Evolutionary conservation across 768 basidiomycete genomes (phyloP).

Genomic region (Mycena haematopus): DNA sequence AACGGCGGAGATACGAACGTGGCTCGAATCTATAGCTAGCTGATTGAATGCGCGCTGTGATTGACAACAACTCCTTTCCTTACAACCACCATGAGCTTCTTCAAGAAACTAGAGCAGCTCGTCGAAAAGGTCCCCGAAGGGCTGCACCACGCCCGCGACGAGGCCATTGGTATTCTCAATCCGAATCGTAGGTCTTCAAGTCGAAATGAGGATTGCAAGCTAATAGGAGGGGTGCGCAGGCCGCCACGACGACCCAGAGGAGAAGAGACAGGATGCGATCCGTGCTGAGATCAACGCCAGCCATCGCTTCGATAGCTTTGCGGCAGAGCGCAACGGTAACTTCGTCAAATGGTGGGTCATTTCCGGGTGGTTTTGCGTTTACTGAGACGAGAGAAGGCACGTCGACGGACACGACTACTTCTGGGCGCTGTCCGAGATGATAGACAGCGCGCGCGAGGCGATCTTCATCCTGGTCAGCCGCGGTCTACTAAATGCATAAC

Average conservation of each 20-base stretch:
- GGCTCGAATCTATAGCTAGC: too few relatives aligned
- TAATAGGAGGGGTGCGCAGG: slow-evolving; percentile 36
- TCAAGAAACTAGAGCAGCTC: too few relatives aligned
- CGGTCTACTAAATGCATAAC: neutral
- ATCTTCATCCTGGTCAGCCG: slow-evolving; percentile 83
- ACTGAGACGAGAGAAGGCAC: slow-evolving; percentile 43
- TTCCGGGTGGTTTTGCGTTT: too few relatives aligned
- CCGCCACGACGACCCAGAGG: slow-evolving; percentile 80
- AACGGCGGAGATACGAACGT: too few relatives aligned
- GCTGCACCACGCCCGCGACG: too few relatives aligned
- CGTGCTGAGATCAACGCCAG: slow-evolving; percentile 74
- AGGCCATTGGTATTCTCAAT: slow-evolving; percentile 44
- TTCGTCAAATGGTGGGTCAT: slow-evolving; percentile 75
- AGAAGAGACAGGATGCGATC: slow-evolving; percentile 72
- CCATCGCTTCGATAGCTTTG: slow-evolving; percentile 91
- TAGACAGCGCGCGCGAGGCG: slow-evolving; percentile 79
- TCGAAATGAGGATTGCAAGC: too few relatives aligned
- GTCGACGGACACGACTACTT: slow-evolving; percentile 97
- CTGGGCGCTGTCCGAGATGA: slow-evolving; percentile 90
- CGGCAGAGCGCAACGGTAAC: slow-evolving; percentile 70
- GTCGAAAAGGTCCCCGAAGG: too few relatives aligned
- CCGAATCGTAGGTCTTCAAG: slow-evolving; percentile 52
- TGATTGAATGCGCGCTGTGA: too few relatives aligned
- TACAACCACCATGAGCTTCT: too few relatives aligned
- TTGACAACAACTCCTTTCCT: too few relatives aligned